Base-by-base conservation (phyloP, 352 stramenopile species). In the Phytophthora ramorum region DNA sequence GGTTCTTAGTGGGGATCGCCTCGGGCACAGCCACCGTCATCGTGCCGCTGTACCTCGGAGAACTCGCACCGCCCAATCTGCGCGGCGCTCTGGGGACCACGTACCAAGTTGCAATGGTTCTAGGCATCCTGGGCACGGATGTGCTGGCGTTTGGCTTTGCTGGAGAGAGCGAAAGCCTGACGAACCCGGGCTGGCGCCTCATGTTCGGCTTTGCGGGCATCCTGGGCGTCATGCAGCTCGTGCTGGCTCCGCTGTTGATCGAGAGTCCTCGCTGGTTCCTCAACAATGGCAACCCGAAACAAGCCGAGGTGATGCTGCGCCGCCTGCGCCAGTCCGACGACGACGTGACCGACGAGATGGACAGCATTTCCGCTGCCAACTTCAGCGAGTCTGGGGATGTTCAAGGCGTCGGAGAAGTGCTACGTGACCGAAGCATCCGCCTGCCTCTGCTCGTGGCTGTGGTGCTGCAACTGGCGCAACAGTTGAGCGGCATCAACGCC, bases 401-500 rank as follows among this genome's bases (percentile, higher is more conserved):
- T 10, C 61, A 86, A 58, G 79, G 81, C 7, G 71, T 90, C 22
- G 76, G 76, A 22, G 68, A 84, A 17, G 83, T 92, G 16, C 48
- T 92, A 13, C 41, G 57, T 30, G 83, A 92, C 51, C 45, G 32
- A 7, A 83, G 46, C 34, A 88, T 92, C 45, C 83, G 81, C 7
- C 67, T 87, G 38, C 72, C 79, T 3, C 54, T 92, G 5, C 50
- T 90, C 17, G 80, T 92, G 4, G 83, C 81, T n/a, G 68, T 92
- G 38, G 74, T 81, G 58, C 57, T 92, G 48, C 83, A 92, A 58
- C 60, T 89, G 24, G 81, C 77, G 9, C 83, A 92, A 56, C 83
- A 92, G 47, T 76, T 92, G 50, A 88, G 76, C 16, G 83, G 83
- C 10, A 92, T 92, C 48, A 92, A 90, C 58, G 83, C 83, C 38